Percentiles rank a stretch among this genome's conserved stretches.
phyloP scores from a whole-genome alignment of 345 rosid species.

The Brassica rapa region DNA sequence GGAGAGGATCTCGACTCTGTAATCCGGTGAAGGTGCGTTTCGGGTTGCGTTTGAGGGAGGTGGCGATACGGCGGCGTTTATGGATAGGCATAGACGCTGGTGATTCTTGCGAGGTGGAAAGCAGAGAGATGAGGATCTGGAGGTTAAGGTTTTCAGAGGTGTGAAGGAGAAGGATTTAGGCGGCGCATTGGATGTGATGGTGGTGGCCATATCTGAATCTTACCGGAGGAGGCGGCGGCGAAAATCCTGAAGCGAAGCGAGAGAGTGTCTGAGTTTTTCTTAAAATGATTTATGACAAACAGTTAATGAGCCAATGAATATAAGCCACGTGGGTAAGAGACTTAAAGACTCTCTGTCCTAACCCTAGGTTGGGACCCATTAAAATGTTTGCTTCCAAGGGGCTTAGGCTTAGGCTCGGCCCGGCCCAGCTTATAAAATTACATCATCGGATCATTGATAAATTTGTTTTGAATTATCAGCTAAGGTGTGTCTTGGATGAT shows the following conservation, averaged over 20 bases:
- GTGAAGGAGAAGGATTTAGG: background rate
- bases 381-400: too few relatives aligned
- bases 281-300: background rate
- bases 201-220: too few relatives aligned
- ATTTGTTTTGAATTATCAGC: too few relatives aligned
- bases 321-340: background rate
- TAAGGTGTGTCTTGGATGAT: too few relatives aligned
- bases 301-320: background rate
- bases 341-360: background rate
- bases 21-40: constrained; percentile 34
- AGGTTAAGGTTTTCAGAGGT: background rate
- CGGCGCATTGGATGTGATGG: too few relatives aligned
- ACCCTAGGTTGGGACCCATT: too few relatives aligned
- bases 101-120: constrained; percentile 20
- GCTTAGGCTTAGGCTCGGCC: too few relatives aligned
- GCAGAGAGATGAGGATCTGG: constrained; percentile 18
- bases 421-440: too few relatives aligned
- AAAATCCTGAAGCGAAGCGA: too few relatives aligned
- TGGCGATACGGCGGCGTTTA: constrained; percentile 34
- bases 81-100: constrained; percentile 13
- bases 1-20: constrained; percentile 76
- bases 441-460: too few relatives aligned
- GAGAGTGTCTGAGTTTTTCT: background rate
- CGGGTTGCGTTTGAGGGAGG: constrained; percentile 12
- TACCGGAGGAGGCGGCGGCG: too few relatives aligned